Conservation (phyloP, 2,329 filamentous ascomycete genomes). For the Fusarium sp. region DNA sequence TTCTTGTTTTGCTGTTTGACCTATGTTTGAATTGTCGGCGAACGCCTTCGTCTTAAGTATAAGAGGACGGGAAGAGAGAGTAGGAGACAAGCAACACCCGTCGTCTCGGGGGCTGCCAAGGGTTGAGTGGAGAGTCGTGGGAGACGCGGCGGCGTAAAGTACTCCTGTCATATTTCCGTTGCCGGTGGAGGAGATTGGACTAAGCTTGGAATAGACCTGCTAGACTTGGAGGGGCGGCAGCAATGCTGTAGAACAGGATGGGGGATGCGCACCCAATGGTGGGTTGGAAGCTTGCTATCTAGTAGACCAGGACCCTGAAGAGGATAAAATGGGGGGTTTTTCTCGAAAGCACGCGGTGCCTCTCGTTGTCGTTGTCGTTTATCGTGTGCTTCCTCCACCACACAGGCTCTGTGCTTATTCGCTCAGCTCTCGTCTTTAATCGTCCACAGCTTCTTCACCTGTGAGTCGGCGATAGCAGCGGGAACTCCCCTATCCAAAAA, state of each 20-base stretch:
- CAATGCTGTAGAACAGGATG: constrained; percentile 12
- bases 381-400: constrained; percentile 28
- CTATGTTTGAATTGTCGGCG: constrained; percentile 18
- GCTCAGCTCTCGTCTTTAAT: no score
- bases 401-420: constrained; percentile 1
- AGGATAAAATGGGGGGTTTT: constrained; percentile 18
- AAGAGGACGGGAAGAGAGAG: constrained; percentile 25
- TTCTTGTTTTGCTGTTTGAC: constrained; percentile 10
- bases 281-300: constrained; percentile 11
- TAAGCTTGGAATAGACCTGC: constrained; percentile 12
- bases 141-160: constrained; percentile 51
- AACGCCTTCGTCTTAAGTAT: constrained; percentile 34
- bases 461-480: constrained; percentile 21
- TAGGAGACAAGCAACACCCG: constrained; percentile 29
- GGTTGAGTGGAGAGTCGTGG: constrained; percentile 61
- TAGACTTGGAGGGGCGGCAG: constrained; percentile 18
- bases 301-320: constrained; percentile 16
- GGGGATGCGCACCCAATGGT: constrained; percentile 13
- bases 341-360: constrained; percentile 28
- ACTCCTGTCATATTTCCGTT: constrained; percentile 43
- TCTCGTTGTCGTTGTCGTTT: constrained; percentile 25
- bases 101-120: constrained; percentile 51
- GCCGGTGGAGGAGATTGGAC: constrained; percentile 28
- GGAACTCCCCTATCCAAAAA: constrained; percentile 26
- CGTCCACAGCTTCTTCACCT: no score